Conservation (phyloP, 2,329 filamentous ascomycete species). For the Ascochyta lentis region DNA sequence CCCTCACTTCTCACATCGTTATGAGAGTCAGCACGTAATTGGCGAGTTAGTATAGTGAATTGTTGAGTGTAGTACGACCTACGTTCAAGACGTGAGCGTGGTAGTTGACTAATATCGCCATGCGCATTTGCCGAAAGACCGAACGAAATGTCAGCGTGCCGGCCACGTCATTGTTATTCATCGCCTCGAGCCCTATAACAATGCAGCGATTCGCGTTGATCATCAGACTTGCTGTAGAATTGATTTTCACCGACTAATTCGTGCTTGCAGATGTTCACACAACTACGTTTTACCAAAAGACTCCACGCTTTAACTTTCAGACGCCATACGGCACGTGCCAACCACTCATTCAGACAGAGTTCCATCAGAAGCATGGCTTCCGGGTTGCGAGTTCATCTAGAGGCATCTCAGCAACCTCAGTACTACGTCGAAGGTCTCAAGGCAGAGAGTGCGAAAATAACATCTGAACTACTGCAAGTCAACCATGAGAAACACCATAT, state of each 20-base stretch:
- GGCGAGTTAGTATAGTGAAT: neutral
- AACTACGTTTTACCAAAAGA: neutral
- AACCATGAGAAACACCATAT: conserved; percentile 79
- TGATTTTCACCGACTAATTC: neutral
- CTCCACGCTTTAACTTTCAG: neutral
- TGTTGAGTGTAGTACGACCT: no score
- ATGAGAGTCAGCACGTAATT: no score
- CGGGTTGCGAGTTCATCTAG: conserved; percentile 50
- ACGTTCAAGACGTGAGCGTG: neutral
- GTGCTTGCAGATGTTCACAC: conserved; percentile 1
- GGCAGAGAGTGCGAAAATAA: conserved; percentile 66
- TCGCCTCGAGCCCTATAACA: conserved; percentile 2
- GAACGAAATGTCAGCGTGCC: conserved; percentile 1
- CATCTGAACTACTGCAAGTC: conserved; percentile 73
- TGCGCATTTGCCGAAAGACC: conserved; percentile 6
- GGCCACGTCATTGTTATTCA: conserved; percentile 4
- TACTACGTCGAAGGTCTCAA: conserved; percentile 57
- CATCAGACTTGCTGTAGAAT: neutral
- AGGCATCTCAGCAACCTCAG: conserved; percentile 52
- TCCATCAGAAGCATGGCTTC: conserved; percentile 39
- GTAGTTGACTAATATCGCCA: neutral
- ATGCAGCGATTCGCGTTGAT: neutral
- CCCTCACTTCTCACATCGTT: no score
- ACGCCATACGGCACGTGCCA: neutral
- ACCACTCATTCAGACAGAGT: neutral